Evolutionary conservation across 2,329 filamentous ascomycete genomes (phyloP).

Genomic region (Exophiala bonariae): DNA sequence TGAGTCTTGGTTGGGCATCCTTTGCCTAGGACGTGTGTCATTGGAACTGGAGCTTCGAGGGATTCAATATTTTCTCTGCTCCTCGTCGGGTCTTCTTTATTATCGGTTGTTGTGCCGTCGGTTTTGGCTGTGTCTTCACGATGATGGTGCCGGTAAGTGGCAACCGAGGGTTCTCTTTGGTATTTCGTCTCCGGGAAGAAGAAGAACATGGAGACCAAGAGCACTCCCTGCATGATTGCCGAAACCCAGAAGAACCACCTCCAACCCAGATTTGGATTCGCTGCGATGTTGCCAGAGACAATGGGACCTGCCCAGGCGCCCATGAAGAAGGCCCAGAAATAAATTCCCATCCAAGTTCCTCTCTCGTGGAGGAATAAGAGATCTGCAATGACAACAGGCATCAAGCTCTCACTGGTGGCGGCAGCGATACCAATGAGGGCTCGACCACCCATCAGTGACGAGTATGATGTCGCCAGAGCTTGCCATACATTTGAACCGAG

Average conservation of each 20-base stretch:
- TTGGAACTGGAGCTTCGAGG: no score
- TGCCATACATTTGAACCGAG: conserved; percentile 57
- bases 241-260: conserved; percentile 67
- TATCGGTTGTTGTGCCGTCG: no score
- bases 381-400: conserved; percentile 65
- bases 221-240: conserved; percentile 52
- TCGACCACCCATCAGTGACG: conserved; percentile 63
- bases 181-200: conserved; percentile 62
- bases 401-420: conserved; percentile 57
- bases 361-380: conserved; percentile 65
- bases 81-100: no score
- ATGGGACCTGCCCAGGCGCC: conserved; percentile 54
- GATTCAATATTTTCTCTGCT: no score
- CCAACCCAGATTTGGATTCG: conserved; percentile 52
- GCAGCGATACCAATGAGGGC: conserved; percentile 62
- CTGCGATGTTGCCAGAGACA: conserved; percentile 60
- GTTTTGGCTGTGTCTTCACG: no score
- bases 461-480: conserved; percentile 57
- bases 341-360: conserved; percentile 61
- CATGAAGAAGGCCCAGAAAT: conserved; percentile 60
- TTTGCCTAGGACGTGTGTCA: no score
- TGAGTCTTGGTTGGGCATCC: no score
- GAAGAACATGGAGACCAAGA: conserved; percentile 54
- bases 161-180: no score
- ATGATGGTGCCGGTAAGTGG: no score